These are phyloP conservation scores for Tausonia pullulans DNA, from an alignment of 1,284 basidiomycete species.

Conservation along the genomic window DNA sequence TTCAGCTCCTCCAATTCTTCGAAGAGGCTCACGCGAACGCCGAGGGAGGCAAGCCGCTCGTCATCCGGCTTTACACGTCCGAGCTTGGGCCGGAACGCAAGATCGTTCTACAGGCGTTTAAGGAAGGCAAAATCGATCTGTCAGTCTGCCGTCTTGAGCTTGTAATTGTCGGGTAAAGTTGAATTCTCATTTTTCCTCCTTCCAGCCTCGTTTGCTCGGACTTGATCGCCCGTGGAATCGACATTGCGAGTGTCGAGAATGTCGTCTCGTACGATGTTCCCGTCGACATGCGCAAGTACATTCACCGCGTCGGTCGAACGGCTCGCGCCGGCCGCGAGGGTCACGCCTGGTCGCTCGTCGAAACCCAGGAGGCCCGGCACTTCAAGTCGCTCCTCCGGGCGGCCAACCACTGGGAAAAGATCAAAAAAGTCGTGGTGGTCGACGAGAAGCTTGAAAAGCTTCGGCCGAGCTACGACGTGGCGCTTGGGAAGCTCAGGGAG, in stretches of 20 bases:
- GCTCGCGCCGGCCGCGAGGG: constrained; percentile 80
- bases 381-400: constrained; percentile 76
- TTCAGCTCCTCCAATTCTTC: constrained; percentile 72
- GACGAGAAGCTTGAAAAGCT: constrained; percentile 52
- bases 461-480: constrained; percentile 53
- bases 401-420: constrained; percentile 58
- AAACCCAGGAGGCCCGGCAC: constrained; percentile 85
- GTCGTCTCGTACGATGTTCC: constrained; percentile 92
- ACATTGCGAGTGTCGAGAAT: constrained; percentile 79
- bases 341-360: constrained; percentile 86
- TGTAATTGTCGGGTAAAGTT: not conserved
- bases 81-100: constrained; percentile 49
- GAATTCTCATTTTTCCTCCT: not conserved
- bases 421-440: constrained; percentile 60
- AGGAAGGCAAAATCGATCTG: constrained; percentile 53
- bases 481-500: constrained; percentile 17
- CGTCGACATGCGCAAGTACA: constrained; percentile 94
- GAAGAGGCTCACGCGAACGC: constrained; percentile 42
- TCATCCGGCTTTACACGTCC: constrained; percentile 68
- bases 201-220: constrained; percentile 83
- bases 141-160: not conserved
- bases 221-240: constrained; percentile 91
- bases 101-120: constrained; percentile 67
- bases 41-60: constrained; percentile 32
- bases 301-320: constrained; percentile 89